Evolutionary conservation across 2,329 filamentous ascomycete species (phyloP), one percentile per base, ranked within the genome.

Genomic region (Aspergillus pseudotamarii): DNA sequence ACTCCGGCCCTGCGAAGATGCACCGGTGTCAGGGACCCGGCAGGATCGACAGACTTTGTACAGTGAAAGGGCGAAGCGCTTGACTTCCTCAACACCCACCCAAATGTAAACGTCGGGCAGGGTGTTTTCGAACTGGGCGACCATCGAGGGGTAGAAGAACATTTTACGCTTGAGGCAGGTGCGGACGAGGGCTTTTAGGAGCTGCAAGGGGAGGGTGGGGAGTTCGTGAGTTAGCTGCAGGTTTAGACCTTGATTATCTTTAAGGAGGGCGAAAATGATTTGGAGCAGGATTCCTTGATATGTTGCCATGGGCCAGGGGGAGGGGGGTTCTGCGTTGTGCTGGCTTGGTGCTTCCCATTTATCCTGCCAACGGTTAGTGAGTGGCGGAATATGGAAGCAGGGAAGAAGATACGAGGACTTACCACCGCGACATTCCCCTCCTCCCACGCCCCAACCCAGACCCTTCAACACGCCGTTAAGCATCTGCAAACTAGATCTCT

Each of bases 221-320:
- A 11, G 19, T 36, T 16, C 64, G 38, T 9, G 46, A 58, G 1
- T 67, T n/a, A 36, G 64, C 54, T 2, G 62, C 8, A 19, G 59
- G 28, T 11, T 48, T 16, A 0, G 56, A 12, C 19, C n/a, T 1
- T 56, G 32, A 1, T 65, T 4, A n/a, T 14, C 5, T 28, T 46
- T 57, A 0, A 71, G 46, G 3, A 74, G 38, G 14, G 71, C 64
- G 43, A 73, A 72, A 11, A 74, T 72, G 16, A 71, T 58, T n/a
- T 73, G 69, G 5, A 74, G 59, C 5, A 74, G 66, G 32, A 74
- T 71, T 10, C 63, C 66, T 46, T 74, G 72, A 30, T 72, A 73
- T 19, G 72, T 73, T 45, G 71, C 68, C 9, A 74, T 68, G 23
- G 72, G 72, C 69, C 71, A 73, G n/a, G 64, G 59, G 4, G 62